These are phyloP conservation scores for Chrysophaeum taylorii DNA, from an alignment of 352 stramenopile genomes.

Conservation along the genomic window DNA sequence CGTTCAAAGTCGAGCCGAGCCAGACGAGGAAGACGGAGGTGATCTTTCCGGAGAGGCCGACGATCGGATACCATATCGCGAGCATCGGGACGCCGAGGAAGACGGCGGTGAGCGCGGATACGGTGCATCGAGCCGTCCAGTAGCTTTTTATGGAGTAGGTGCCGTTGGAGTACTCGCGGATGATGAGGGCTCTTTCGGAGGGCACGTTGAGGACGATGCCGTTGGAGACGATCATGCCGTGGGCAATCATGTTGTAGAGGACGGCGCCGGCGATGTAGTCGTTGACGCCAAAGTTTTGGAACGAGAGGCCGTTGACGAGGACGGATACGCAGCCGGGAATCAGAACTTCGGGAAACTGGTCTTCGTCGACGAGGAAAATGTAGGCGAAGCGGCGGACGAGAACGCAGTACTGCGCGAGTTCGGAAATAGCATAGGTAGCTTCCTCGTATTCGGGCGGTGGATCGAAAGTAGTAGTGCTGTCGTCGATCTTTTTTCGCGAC, in stretches of 20 bases:
- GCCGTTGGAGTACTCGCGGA: background rate
- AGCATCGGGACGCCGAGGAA: no score
- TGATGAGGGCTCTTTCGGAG: background rate
- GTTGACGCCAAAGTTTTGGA: background rate
- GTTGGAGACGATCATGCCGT: background rate
- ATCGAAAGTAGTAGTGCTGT: no score
- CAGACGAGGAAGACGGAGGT: no score
- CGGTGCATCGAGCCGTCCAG: background rate
- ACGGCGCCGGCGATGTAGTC: background rate
- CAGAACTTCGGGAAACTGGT: constrained; percentile 10
- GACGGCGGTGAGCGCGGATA: no score
- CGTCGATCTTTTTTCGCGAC: no score
- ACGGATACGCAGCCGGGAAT: background rate
- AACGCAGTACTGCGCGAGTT: constrained; percentile 6
- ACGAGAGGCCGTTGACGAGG: background rate
- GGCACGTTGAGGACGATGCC: background rate
- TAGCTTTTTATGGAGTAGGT: background rate
- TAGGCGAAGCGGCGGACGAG: background rate
- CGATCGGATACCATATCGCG: no score
- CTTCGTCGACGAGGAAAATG: constrained; percentile 10
- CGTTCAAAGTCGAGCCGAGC: no score
- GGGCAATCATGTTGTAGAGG: background rate
- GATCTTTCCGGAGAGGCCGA: no score
- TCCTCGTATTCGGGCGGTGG: no score
- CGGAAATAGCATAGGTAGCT: background rate